A percentile compares a stretch with the other conserved stretches of the same genome.
phyloP scores from a whole-genome alignment of 768 basidiomycete species.

The Chlorophyllum brunneum region DNA sequence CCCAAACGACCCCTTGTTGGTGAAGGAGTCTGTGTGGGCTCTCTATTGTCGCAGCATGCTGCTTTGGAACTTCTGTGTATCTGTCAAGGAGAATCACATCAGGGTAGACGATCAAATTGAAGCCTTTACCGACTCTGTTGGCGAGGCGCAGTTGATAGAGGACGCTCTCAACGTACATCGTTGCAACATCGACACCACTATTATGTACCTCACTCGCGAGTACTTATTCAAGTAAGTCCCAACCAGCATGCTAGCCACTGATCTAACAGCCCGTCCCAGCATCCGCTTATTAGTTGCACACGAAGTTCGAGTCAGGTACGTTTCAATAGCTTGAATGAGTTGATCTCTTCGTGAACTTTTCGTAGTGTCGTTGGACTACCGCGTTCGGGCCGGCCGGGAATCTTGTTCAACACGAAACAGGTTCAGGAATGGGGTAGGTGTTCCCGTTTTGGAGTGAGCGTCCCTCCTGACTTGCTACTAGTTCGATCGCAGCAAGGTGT shows the following conservation, averaged over 20 bases:
- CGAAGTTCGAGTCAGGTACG: constrained; percentile 56
- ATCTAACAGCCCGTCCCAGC: constrained; percentile 30
- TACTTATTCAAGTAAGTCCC: constrained; percentile 68
- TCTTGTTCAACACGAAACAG: constrained; percentile 65
- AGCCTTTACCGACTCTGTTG: constrained; percentile 43
- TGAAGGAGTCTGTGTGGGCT: constrained; percentile 78
- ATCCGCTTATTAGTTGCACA: constrained; percentile 63
- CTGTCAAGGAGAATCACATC: constrained; percentile 32
- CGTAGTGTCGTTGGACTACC: constrained; percentile 34
- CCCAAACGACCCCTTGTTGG: constrained; percentile 22
- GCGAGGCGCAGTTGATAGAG: constrained; percentile 57
- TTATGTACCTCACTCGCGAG: constrained; percentile 66
- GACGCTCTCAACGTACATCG: constrained; percentile 62
- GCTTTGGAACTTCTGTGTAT: constrained; percentile 69
- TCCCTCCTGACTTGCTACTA: constrained; percentile 21
- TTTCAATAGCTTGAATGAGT: constrained; percentile 16
- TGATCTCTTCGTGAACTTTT: neutral
- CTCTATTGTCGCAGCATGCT: constrained; percentile 81
- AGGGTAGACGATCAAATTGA: constrained; percentile 26
- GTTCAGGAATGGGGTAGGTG: constrained; percentile 78
- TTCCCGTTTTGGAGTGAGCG: neutral
- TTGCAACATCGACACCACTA: constrained; percentile 66
- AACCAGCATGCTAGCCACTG: constrained; percentile 7
- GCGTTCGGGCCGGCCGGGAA: constrained; percentile 42
- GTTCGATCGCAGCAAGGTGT: constrained; percentile 69